Conservation (phyloP, 2,329 filamentous ascomycete genomes). For the Colletotrichum euphorbiae region DNA sequence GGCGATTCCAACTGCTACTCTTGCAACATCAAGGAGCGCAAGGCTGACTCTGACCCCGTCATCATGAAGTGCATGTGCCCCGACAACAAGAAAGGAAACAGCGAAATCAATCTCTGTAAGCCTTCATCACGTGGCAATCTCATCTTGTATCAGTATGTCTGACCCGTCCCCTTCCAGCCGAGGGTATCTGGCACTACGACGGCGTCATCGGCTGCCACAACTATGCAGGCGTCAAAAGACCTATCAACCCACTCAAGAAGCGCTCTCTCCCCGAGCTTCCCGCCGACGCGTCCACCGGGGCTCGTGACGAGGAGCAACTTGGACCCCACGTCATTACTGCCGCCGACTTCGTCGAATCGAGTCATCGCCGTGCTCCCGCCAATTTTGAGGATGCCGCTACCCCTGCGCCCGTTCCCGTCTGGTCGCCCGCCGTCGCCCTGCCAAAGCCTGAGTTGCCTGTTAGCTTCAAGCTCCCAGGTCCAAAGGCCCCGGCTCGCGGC, state of each 20-base stretch:
- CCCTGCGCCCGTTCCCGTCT: no score
- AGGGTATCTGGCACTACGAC: slow-evolving; percentile 25
- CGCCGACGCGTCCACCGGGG: not conserved
- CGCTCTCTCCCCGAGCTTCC: not conserved
- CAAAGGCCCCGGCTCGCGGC: no score
- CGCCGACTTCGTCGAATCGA: not conserved
- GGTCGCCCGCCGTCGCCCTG: no score
- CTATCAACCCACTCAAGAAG: not conserved
- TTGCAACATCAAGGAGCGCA: slow-evolving; percentile 1
- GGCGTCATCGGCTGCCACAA: slow-evolving; percentile 18
- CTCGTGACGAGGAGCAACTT: not conserved
- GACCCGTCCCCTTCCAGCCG: not conserved
- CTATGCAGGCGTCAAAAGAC: not conserved
- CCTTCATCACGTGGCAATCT: no score
- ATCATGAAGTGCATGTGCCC: slow-evolving; percentile 5
- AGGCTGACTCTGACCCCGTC: not conserved
- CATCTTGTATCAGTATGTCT: not conserved
- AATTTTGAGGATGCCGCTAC: no score
- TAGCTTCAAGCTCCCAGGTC: no score
- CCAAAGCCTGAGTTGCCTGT: no score
- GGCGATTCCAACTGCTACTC: not conserved
- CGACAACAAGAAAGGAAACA: not conserved
- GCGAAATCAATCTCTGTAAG: slow-evolving; percentile 27
- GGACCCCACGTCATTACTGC: not conserved
- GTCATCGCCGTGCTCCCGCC: not conserved